Evolutionary conservation across 2,329 filamentous ascomycete genomes (phyloP).

Genomic region (Botrytis elliptica): DNA sequence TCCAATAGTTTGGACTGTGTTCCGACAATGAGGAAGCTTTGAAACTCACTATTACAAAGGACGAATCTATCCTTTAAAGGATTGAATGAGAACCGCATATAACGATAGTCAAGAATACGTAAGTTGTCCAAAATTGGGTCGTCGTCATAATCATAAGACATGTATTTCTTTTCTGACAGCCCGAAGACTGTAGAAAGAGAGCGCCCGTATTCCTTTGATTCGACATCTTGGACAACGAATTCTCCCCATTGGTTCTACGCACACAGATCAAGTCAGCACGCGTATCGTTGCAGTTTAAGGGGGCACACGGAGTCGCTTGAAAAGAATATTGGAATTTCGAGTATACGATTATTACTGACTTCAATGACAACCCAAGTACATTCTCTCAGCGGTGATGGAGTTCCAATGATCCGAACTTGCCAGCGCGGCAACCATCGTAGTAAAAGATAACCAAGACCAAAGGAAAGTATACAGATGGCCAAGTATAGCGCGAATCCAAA

Average conservation of each 20-base stretch:
- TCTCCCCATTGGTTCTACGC: constrained; percentile 92
- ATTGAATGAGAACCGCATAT: constrained; percentile 90
- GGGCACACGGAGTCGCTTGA: background rate
- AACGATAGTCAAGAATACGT: constrained; percentile 84
- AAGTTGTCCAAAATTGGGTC: constrained; percentile 76
- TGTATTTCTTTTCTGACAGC: constrained; percentile 56
- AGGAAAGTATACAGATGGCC: constrained; percentile 66
- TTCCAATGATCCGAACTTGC: constrained; percentile 75
- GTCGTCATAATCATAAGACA: constrained; percentile 66
- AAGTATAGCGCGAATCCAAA: constrained; percentile 69
- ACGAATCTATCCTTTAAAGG: constrained; percentile 86
- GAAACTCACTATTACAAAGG: constrained; percentile 62
- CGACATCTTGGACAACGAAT: constrained; percentile 73
- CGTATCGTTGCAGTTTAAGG: constrained; percentile 8
- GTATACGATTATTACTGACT: constrained; percentile 45
- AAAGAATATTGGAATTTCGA: constrained; percentile 8
- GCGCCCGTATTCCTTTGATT: constrained; percentile 52
- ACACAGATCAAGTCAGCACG: constrained; percentile 37
- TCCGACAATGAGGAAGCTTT: background rate
- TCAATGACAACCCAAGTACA: constrained; percentile 93
- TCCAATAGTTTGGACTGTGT: background rate
- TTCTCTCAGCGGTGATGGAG: constrained; percentile 63
- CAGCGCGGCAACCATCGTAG: constrained; percentile 88
- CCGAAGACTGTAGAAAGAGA: constrained; percentile 66
- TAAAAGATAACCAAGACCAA: constrained; percentile 78